phyloP scores from a whole-genome alignment of 2,329 filamentous ascomycete genomes.

The Cordyceps cicadae region DNA sequence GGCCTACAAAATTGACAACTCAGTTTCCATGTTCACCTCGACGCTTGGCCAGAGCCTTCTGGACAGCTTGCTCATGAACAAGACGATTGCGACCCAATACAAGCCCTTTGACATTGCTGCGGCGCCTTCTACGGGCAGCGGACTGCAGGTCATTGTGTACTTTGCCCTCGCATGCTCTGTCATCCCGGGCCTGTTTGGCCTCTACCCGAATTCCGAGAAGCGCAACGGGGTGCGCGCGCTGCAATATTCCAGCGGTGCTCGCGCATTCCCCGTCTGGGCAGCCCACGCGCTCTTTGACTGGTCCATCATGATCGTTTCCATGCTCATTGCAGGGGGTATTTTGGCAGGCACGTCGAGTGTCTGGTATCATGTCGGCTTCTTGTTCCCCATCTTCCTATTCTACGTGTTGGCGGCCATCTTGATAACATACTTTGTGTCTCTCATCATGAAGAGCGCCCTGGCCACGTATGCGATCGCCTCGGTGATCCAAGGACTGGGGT shows the following conservation, averaged over 20 bases:
- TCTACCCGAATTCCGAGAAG: constrained; percentile 75
- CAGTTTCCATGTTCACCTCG: constrained; percentile 37
- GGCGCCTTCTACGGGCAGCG: constrained; percentile 56
- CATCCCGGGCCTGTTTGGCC: constrained; percentile 71
- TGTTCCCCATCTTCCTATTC: constrained; percentile 68
- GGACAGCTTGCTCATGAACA: constrained; percentile 52
- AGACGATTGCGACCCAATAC: constrained; percentile 60
- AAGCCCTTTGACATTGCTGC: constrained; percentile 65
- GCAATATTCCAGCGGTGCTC: constrained; percentile 80
- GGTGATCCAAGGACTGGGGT: constrained; percentile 61
- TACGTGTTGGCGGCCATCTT: constrained; percentile 67
- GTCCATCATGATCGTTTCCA: constrained; percentile 51
- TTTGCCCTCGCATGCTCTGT: constrained; percentile 67
- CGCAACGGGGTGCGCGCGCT: constrained; percentile 66
- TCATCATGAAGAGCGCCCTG: constrained; percentile 65
- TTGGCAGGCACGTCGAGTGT: constrained; percentile 52
- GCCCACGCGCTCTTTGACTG: constrained; percentile 75
- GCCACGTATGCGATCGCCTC: constrained; percentile 72
- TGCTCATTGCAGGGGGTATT: constrained; percentile 57
- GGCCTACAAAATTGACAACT: constrained; percentile 56
- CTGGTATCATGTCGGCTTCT: constrained; percentile 68
- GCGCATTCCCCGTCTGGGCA: constrained; percentile 68
- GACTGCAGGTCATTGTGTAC: constrained; percentile 68
- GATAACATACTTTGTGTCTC: constrained; percentile 66
- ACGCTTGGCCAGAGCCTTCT: constrained; percentile 55